Base-by-base conservation (phyloP, 306 rosid genomes). In the Trifolium repens region DNA sequence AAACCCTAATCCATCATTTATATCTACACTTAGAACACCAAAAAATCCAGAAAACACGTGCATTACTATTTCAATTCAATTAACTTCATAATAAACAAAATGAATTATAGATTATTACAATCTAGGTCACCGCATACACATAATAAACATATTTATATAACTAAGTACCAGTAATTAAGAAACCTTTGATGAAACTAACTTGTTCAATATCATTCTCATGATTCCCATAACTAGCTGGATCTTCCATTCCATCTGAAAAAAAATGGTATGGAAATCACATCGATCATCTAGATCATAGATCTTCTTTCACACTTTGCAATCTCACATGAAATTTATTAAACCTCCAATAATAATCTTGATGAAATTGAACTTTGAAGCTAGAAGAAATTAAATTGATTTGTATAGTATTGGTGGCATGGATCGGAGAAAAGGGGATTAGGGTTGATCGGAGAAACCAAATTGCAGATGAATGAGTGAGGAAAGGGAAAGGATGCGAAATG, bases 231-330 rank as follows among this genome's bases (percentile, higher is more conserved):
- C 83, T 78, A 81, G 77, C 85, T 69, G 67, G 89, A 91, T 87
- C 84, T 83, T 89, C 87, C 92, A 88, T 90, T 87, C 93, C 93
- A 88, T 87, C 79, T 84, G 89, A 83, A 46, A 84, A 81, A 84
- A 81, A 61, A 60, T 59, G 27, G 78, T 24, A 81, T 73, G 81
- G 66, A 82, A 82, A 76, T 59, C 62, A 73, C 93, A 87, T 63
- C 69, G 11, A 62, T 87, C 79, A 78, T 71, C 74, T 89, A 84
- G 89, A 88, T 77, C 86, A 84, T 80, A 72, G 60, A 62, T 87
- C 73, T 75, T 50, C 5, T 78, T 77, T 75, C 15, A 69, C 68
- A 70, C 68, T 81, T 66, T n/a, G 62, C 62, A 76, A 76, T 84
- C 82, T 89, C 93, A 88, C 75, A 54, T 2, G 75, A 86, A 89